Percentiles rank a stretch among this genome's conserved stretches.
These are phyloP conservation scores for Ceratocystis albifundus DNA, from an alignment of 2,329 filamentous ascomycete species.

Conservation along the genomic window DNA sequence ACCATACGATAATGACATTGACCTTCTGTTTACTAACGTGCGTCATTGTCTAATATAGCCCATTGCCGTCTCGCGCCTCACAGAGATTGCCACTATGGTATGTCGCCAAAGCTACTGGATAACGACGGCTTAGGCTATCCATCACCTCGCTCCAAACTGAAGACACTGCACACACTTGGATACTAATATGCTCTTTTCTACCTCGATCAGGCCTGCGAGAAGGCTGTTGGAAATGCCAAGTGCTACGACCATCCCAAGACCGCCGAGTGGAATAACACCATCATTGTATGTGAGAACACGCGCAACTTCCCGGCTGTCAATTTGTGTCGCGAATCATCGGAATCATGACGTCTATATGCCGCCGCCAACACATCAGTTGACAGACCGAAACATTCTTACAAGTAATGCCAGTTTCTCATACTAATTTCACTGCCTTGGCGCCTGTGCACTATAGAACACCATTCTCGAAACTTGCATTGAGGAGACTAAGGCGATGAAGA, in stretches of 20 bases:
- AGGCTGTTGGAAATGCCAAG: constrained; percentile 59
- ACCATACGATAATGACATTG: not conserved
- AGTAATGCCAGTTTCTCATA: not conserved
- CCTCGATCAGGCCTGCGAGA: constrained; percentile 60
- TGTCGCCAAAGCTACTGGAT: constrained; percentile 29
- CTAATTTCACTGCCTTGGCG: not conserved
- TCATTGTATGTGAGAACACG: constrained; percentile 59
- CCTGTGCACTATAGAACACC: constrained; percentile 44
- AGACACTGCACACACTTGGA: not conserved
- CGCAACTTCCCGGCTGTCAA: not conserved
- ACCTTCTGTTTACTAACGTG: constrained; percentile 13
- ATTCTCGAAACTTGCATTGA: constrained; percentile 69
- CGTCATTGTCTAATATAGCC: constrained; percentile 43
- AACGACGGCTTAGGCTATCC: not conserved
- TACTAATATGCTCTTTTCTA: not conserved
- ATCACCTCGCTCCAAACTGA: not conserved
- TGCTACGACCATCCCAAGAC: constrained; percentile 83
- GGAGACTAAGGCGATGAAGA: constrained; percentile 42
- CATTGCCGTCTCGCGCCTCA: constrained; percentile 62
- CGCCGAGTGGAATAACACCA: constrained; percentile 76
- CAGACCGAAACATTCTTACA: not conserved
- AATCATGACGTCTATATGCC: not conserved
- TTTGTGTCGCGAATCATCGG: not conserved
- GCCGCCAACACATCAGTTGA: not conserved
- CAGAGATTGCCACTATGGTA: constrained; percentile 78